Evolutionary conservation across 331 rosid species (phyloP), one percentile per base, ranked within the genome.

Genomic region (Ulmus americana): DNA sequence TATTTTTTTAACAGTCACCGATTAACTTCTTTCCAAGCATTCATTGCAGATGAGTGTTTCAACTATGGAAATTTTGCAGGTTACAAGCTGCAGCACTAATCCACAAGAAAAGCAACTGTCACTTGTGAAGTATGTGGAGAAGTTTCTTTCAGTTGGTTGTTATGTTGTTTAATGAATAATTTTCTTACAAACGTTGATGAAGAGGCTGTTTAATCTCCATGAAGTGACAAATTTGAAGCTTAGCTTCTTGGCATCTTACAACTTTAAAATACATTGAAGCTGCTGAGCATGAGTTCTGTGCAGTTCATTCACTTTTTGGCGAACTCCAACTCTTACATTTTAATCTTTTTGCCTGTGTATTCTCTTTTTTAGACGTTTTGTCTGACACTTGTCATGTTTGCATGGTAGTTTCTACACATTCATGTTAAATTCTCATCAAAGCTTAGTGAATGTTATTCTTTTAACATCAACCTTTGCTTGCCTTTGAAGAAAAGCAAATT

Each of bases 11-110:
- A 6, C 15, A 6, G 58, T 59, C 65, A 73, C 50, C 58, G 46
- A 20, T 5, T 15, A 45, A 20, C 51, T 41, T 53, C 62, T 39
- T 70, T 16, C 22, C 41, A 59, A 43, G 60, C 70, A 68, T 39
- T 39, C 44, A 59, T 11, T 65, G 8, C 48, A 56, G 65, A 59
- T 70, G 68, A 58, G 59, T 57, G 49, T 61, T 65, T 55, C 51
- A 50, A 43, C 64, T 74, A 20, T 20, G 54, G 54, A 69, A 74
- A 72, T 70, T 20, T 63, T 74, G 84, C 89, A 90, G 97, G 74
- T 53, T 40, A 62, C 67, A 51, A 63, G 64, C 67, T 65, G 65
- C 42, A 54, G n/a, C 28, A 44, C 75, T 43, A n/a, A 67, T 57
- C 1, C 69, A 47, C 81, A 62, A 48, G 75, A 68, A 74, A 70